Percentiles rank a stretch among this genome's conserved stretches.
phyloP scores from a whole-genome alignment of 2,329 filamentous ascomycete species.

The Neofusicoccum kwambonambiense region DNA sequence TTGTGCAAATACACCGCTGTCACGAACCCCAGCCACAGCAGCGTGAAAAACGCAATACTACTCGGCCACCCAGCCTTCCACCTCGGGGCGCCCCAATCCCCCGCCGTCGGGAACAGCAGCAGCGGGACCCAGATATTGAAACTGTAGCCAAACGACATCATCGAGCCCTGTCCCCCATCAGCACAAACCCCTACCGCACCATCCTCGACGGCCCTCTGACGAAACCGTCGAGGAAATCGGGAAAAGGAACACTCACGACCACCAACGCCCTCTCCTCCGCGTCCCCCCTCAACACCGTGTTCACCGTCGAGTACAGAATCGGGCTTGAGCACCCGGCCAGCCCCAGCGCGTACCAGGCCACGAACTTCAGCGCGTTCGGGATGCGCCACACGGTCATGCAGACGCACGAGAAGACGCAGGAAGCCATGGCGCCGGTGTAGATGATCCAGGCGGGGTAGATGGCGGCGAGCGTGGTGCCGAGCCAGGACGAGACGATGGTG shows the following conservation, averaged over 20 bases:
- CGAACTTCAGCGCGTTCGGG: conserved; percentile 48
- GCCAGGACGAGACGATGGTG: conserved; percentile 48
- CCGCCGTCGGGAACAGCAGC: conserved; percentile 44
- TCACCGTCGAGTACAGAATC: conserved; percentile 46
- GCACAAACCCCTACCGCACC: neutral
- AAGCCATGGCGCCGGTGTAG: conserved; percentile 43
- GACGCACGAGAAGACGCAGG: conserved; percentile 45
- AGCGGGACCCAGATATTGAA: conserved; percentile 49
- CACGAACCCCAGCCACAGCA: conserved; percentile 46
- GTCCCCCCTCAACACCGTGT: conserved; percentile 42
- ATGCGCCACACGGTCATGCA: conserved; percentile 52
- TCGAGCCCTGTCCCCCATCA: conserved; percentile 34
- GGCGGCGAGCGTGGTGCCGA: conserved; percentile 52
- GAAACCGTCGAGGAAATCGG: no score
- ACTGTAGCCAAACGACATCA: conserved; percentile 50
- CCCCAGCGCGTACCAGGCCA: conserved; percentile 46
- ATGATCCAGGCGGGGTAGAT: conserved; percentile 53
- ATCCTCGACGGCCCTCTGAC: no score
- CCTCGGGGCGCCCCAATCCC: conserved; percentile 43
- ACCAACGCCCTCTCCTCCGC: conserved; percentile 43
- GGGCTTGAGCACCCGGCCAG: conserved; percentile 41
- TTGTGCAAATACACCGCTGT: neutral
- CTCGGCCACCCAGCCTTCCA: conserved; percentile 53
- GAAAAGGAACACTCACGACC: conserved; percentile 25
- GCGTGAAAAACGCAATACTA: conserved; percentile 46